Base-by-base conservation (phyloP, 2,329 filamentous ascomycete species). In the Didymosphaeria variabile region DNA sequence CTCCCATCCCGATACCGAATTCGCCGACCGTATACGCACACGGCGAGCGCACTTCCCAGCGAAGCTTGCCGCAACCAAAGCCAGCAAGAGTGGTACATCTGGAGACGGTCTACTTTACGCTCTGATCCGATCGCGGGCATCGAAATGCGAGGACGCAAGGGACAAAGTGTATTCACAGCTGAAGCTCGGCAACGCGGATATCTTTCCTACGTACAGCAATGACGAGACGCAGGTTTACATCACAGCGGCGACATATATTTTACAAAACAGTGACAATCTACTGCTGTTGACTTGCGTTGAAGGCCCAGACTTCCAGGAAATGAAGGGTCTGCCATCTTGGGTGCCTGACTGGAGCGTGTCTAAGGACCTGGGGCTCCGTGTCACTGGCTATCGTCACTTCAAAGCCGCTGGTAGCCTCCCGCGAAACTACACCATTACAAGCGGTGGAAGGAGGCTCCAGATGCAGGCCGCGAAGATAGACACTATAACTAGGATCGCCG, bases 131-230 rank as follows among this genome's bases (percentile, higher is more conserved):
- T 60, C 60, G 17, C 59, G 67, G 12, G 36, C 42, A 2, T 67
- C 60, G 9, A 17, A 49, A 2, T 69, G 59, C 40, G 53, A 60
- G 21, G 62, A 71, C 38, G 58, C 63, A 5, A 50, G 66, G 19
- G 67, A 71, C 31, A 71, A 69, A 34, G 63, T 71, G 3, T 70
- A 65, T 42, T 65, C 66, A 2, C 63, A 63, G 13, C 62, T 70
- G 7, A 55, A 58, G 7, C 53, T 71, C 12, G 61, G 60, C 8
- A 29, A 57, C 5, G 63, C 57, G 5, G 19, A 55, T 10, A 64
- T 66, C 12, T 46, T 57, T 10, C 65, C 65, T 8, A 58, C 64
- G 44, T 67, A 69, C 32, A 36, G 50, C n/a, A 10, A 5, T 21
- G 21, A 31, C 36, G 60, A 1, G 45, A 21, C 52, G 10, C 62